Evolutionary conservation across 306 rosid genomes (phyloP).

Genomic region (Castanospermum australe): DNA sequence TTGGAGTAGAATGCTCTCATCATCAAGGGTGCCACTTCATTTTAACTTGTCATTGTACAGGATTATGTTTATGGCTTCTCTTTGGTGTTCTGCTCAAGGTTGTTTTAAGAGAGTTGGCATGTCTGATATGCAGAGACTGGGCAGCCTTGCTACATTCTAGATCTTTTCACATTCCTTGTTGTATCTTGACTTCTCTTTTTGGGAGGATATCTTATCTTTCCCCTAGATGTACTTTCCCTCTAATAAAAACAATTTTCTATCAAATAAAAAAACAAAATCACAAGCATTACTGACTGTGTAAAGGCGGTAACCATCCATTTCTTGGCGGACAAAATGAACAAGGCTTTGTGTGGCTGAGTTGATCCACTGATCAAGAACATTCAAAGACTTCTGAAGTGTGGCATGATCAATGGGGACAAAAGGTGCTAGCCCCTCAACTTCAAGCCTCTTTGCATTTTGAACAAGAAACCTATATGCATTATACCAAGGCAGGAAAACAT

Average conservation of each 20-base stretch:
- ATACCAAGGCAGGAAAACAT: conserved; percentile 97
- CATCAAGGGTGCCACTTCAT: not conserved
- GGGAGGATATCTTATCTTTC: too few species aligned
- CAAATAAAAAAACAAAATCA: not conserved
- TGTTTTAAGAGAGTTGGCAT: not conserved
- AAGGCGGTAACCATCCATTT: conserved; percentile 89
- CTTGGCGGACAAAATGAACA: conserved; percentile 84
- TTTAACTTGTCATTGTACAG: not conserved
- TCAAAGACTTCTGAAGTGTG: conserved; percentile 68
- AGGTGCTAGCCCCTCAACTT: conserved; percentile 74
- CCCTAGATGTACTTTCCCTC: too few species aligned
- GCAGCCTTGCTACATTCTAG: too few species aligned
- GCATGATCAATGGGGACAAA: conserved; percentile 68
- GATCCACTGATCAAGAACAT: conserved; percentile 98
- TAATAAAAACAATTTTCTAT: too few species aligned
- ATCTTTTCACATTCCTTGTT: too few species aligned
- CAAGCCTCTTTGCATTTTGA: conserved; percentile 92
- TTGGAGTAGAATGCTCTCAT: not conserved
- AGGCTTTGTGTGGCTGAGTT: conserved; percentile 96
- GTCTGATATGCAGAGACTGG: not conserved
- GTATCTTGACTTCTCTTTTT: too few species aligned
- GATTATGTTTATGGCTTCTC: not conserved
- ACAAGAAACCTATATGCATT: conserved; percentile 96
- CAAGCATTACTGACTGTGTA: not conserved
- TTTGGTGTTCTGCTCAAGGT: not conserved